phyloP scores from a whole-genome alignment of 1,284 basidiomycete genomes.

The Sporisorium sorghi region DNA sequence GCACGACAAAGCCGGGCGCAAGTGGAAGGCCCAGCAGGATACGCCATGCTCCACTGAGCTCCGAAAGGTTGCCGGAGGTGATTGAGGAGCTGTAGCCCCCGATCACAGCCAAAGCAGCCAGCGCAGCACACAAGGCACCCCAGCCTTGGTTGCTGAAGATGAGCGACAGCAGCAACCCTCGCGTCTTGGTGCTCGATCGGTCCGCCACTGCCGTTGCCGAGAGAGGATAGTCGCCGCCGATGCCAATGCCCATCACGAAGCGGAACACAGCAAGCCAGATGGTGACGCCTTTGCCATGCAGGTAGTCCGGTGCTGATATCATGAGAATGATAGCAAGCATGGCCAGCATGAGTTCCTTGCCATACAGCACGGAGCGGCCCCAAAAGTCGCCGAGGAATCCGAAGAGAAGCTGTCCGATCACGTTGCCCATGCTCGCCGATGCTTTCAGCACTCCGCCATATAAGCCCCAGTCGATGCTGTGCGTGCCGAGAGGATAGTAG shows the following conservation, averaged over 20 bases:
- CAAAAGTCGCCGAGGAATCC: constrained; percentile 53
- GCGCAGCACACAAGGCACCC: constrained; percentile 70
- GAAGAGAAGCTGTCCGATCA: constrained; percentile 52
- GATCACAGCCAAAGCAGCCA: constrained; percentile 78
- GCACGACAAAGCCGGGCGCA: constrained; percentile 55
- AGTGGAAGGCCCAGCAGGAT: constrained; percentile 65
- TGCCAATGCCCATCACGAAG: constrained; percentile 65
- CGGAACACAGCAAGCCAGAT: constrained; percentile 50
- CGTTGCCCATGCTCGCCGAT: constrained; percentile 56
- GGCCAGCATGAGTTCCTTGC: constrained; percentile 56
- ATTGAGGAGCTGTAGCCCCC: constrained; percentile 75
- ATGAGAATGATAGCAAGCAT: constrained; percentile 54
- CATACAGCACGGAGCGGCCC: constrained; percentile 54
- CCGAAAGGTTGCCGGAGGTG: constrained; percentile 25
- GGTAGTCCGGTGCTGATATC: constrained; percentile 51
- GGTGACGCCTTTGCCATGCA: constrained; percentile 46
- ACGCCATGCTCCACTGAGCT: constrained; percentile 53
- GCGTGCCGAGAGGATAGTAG: constrained; percentile 35
- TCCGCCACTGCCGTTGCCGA: constrained; percentile 69
- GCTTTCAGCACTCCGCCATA: constrained; percentile 56
- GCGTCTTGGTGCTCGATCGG: constrained; percentile 39
- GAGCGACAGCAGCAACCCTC: constrained; percentile 49
- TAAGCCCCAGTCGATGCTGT: constrained; percentile 51
- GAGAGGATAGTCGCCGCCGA: constrained; percentile 86
- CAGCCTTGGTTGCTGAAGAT: constrained; percentile 70